Conservation (phyloP, 768 basidiomycete species). For the Sporobolomyces pararoseus region DNA sequence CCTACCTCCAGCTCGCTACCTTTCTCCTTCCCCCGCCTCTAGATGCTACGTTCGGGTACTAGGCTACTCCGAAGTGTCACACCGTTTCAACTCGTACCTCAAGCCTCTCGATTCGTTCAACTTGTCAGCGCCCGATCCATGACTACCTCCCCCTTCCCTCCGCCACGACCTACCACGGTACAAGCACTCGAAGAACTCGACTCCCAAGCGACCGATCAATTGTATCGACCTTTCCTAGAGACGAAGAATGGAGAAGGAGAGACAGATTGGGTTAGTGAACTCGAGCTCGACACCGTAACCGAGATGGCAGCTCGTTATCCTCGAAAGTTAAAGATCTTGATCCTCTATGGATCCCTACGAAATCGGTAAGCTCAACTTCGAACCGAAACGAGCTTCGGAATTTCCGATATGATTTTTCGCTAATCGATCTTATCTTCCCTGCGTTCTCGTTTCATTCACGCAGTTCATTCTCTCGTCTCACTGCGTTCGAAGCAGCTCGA, state of each 20-base stretch:
- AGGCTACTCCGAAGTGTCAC: neutral
- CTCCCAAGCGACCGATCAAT: neutral
- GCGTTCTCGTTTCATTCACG: neutral
- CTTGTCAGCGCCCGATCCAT: neutral
- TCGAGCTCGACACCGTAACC: constrained; percentile 45
- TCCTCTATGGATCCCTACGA: constrained; percentile 48
- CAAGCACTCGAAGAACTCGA: no score
- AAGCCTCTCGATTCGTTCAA: neutral
- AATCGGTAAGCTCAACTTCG: constrained; percentile 45
- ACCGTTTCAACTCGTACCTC: neutral
- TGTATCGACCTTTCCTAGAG: constrained; percentile 17
- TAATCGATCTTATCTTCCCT: neutral
- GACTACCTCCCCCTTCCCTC: no score
- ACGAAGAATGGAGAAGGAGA: constrained; percentile 30
- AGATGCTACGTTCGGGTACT: constrained; percentile 6
- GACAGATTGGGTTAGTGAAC: constrained; percentile 44
- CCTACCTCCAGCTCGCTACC: no score
- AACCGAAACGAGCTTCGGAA: neutral
- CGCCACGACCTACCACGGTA: no score
- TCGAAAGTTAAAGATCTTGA: constrained; percentile 43
- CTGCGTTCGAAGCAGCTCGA: constrained; percentile 48
- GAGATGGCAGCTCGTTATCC: constrained; percentile 17
- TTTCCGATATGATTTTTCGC: no score
- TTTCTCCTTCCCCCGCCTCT: neutral
- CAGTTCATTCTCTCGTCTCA: constrained; percentile 49